Base-by-base conservation (phyloP, 345 rosid genomes). In the Cardiospermum halicacabum region DNA sequence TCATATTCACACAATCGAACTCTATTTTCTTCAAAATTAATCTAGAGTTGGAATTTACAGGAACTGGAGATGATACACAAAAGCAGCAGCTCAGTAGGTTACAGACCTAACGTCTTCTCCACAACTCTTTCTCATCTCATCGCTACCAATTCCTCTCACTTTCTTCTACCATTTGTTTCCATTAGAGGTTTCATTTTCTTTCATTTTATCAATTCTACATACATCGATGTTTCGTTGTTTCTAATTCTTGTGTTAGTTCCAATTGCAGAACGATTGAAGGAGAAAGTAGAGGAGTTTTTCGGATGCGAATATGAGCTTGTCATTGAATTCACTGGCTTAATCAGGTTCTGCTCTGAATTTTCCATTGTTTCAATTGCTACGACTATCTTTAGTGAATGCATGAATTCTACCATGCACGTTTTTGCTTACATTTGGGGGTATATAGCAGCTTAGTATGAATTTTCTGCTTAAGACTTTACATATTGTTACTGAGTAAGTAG, bases 111-210 rank as follows among this genome's bases (percentile, higher is more conserved):
- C 65, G 92, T 94, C 34, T 91, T 91, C 79, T 94, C 99, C 58
- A 87, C 99, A 12, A 85, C 97, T 36, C 97, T 90, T 25, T 87
- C 95, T 70, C 99, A 94, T 70, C 97, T 94, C 67, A 58, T 85
- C 27, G 92, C 96, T 66, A 94, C 95, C 48, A 75, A 83, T 67
- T 94, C 81, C 55, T 51, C 86, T 62, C 95, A 82, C 60, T 66
- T 91, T n/a, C 70, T 88, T 69, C 24, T 84, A 67, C 97, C 99
- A 56, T 85, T 94, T 66, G 77, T 88, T 69, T 81, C 88, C 73
- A 77, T 94, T 62, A 67, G 97, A 79, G 96, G 96, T 83, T 56
- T 40, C 48, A 8, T 6, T 11, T 30, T 34, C 6, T 56, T 12
- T 45, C 45, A 13, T 36, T 43, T 13, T 32, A 37, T 32, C 0